Percentiles rank a stretch among this genome's conserved stretches.
These are phyloP conservation scores for Fusarium piperis DNA, from an alignment of 2,329 filamentous ascomycete genomes.

Conservation along the genomic window DNA sequence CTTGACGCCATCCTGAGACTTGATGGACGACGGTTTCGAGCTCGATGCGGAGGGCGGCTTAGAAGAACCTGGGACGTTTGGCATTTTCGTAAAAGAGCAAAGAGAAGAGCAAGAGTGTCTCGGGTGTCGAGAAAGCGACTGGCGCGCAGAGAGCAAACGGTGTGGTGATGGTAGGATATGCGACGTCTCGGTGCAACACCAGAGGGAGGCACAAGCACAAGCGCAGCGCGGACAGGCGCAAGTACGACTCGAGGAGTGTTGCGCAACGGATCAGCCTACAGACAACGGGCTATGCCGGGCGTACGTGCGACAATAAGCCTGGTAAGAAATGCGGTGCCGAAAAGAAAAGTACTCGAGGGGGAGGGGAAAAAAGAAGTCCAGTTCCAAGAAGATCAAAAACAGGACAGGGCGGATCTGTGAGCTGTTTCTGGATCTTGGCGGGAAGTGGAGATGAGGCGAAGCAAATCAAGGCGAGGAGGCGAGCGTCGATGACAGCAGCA, in stretches of 20 bases:
- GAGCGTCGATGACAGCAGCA: constrained; percentile 6
- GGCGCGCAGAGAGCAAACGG: constrained; percentile 4
- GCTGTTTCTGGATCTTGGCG: constrained; percentile 32
- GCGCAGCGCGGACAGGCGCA: constrained; percentile 22
- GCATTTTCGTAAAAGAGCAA: constrained; percentile 44
- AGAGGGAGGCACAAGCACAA: constrained; percentile 25
- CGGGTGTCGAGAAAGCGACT: constrained; percentile 8
- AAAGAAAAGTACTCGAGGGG: background rate
- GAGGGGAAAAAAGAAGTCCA: constrained; percentile 4
- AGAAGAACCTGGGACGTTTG: constrained; percentile 43
- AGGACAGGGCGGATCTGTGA: constrained; percentile 30
- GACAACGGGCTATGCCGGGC: constrained; percentile 26
- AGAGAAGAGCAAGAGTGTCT: constrained; percentile 17
- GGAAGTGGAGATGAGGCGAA: constrained; percentile 35
- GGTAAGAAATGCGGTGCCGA: constrained; percentile 27
- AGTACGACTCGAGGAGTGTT: constrained; percentile 36
- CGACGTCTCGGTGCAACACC: constrained; percentile 27
- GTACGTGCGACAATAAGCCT: constrained; percentile 31
- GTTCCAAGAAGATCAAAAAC: constrained; percentile 27
- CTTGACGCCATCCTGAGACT: constrained; percentile 56
- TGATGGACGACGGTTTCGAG: constrained; percentile 61
- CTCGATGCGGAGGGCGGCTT: constrained; percentile 55
- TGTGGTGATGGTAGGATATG: constrained; percentile 21
- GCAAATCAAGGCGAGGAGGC: constrained; percentile 7
- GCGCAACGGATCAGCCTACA: constrained; percentile 34